Evolutionary conservation across 225 moss, liverwort and hornwort genomes (phyloP).

Genomic region (Rhytidiadelphus loreus): DNA sequence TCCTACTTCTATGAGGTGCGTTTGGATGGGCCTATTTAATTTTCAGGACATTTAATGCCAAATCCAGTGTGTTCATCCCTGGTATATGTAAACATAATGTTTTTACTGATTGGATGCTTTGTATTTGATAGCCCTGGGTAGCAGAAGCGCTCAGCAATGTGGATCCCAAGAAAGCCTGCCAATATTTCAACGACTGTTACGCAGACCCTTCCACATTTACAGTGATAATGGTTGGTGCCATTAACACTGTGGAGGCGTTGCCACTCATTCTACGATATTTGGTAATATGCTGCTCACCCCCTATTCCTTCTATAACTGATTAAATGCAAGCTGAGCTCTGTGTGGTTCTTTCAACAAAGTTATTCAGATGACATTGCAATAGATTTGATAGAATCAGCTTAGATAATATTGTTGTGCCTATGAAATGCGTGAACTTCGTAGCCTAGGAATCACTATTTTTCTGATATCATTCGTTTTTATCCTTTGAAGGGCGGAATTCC

Average conservation of each 20-base stretch:
- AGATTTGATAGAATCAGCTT: neutral
- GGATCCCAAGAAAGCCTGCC: slow-evolving; percentile 61
- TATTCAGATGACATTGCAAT: neutral
- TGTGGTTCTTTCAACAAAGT: neutral
- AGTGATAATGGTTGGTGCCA: slow-evolving; percentile 59
- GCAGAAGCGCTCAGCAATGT: slow-evolving; percentile 35
- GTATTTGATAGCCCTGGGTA: slow-evolving; percentile 35
- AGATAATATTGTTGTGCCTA: neutral
- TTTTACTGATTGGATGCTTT: neutral
- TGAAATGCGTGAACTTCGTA: neutral
- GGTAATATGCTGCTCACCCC: slow-evolving; percentile 11
- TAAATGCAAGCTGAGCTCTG: neutral
- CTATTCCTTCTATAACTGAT: neutral
- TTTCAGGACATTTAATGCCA: neutral
- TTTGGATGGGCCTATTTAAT: neutral
- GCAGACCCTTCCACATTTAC: slow-evolving; percentile 65
- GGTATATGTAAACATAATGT: neutral
- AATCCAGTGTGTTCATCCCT: neutral
- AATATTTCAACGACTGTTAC: slow-evolving; percentile 60
- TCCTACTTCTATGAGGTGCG: slow-evolving; percentile 57
- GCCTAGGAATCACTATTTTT: neutral
- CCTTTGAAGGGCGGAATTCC: slow-evolving; percentile 56
- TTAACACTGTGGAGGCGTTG: slow-evolving; percentile 53
- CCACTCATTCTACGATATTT: slow-evolving; percentile 56
- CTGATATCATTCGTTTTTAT: neutral